Evolutionary conservation across 2,329 filamentous ascomycete genomes (phyloP).

Genomic region (Coniochaeta sp.): DNA sequence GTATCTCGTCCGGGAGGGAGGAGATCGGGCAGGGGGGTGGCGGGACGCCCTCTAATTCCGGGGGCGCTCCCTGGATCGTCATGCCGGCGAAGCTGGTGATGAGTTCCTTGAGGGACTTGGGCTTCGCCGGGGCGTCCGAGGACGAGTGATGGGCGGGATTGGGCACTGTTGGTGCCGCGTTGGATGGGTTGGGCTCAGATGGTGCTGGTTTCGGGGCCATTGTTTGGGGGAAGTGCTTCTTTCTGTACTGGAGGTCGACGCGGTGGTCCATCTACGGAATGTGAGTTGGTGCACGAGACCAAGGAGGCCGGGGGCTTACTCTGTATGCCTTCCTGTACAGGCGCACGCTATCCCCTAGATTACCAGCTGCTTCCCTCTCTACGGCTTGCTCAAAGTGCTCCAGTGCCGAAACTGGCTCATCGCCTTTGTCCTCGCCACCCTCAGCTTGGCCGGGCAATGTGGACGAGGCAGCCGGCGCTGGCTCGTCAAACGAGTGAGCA

Average conservation of each 20-base stretch:
- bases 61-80: slow-evolving; percentile 59
- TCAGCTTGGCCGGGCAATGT: slow-evolving; percentile 13
- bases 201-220: slow-evolving; percentile 35
- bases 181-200: slow-evolving; percentile 19
- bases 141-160: slow-evolving; percentile 47
- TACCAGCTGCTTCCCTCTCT: slow-evolving; percentile 78
- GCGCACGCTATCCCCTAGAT: slow-evolving; percentile 77
- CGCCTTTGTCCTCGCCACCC: slow-evolving; percentile 9
- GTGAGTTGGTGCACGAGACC: not conserved
- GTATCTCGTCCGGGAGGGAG: slow-evolving; percentile 72
- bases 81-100: slow-evolving; percentile 68
- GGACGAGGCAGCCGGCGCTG: slow-evolving; percentile 9
- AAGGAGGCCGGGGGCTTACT: slow-evolving; percentile 36
- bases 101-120: slow-evolving; percentile 56
- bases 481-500: slow-evolving; percentile 26
- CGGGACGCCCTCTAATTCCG: slow-evolving; percentile 63
- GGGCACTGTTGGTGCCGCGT: slow-evolving; percentile 42
- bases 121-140: slow-evolving; percentile 32
- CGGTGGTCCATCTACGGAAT: slow-evolving; percentile 62
- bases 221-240: slow-evolving; percentile 78
- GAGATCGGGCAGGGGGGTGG: slow-evolving; percentile 76
- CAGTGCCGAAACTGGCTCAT: slow-evolving; percentile 65
- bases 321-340: slow-evolving; percentile 88
- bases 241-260: slow-evolving; percentile 81
- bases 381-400: slow-evolving; percentile 93